These are phyloP conservation scores for Meyerozyma smithsonii DNA, from an alignment of 1,139 yeast genomes.

Conservation along the genomic window DNA sequence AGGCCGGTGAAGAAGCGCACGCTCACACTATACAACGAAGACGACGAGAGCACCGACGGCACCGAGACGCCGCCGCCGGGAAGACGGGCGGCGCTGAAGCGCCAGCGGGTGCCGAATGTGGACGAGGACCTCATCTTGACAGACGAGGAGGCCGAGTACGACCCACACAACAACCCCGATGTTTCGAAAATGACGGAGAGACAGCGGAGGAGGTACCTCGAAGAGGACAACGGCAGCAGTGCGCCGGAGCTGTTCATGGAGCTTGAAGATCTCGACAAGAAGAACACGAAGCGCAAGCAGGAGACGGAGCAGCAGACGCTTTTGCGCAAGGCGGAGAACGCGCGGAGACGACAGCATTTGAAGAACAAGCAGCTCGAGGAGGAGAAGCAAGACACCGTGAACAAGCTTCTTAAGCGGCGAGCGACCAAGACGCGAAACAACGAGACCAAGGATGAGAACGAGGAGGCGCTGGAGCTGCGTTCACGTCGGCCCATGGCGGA, in stretches of 20 bases:
- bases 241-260: slow-evolving; percentile 8
- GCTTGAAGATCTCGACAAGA: slow-evolving; percentile 20
- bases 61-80: slow-evolving; percentile 2
- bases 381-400: slow-evolving; percentile 87
- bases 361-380: slow-evolving; percentile 82
- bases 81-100: neutral
- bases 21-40: slow-evolving; percentile 10
- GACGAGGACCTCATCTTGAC: slow-evolving; percentile 40
- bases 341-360: slow-evolving; percentile 83
- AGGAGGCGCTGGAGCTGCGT: slow-evolving; percentile 20
- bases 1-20: slow-evolving; percentile 11
- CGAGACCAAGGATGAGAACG: slow-evolving; percentile 32
- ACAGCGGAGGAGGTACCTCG: slow-evolving; percentile 48
- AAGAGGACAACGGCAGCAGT: slow-evolving; percentile 18
- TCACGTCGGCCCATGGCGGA: slow-evolving; percentile 32
- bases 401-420: slow-evolving; percentile 76
- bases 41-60: slow-evolving; percentile 9
- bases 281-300: slow-evolving; percentile 31
- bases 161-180: slow-evolving; percentile 41
- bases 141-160: slow-evolving; percentile 42
- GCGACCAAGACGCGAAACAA: slow-evolving; percentile 61
- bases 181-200: slow-evolving; percentile 57
- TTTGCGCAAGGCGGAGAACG: slow-evolving; percentile 77
- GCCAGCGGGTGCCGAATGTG: slow-evolving; percentile 13
- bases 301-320: slow-evolving; percentile 84